A percentile compares a stretch with the other conserved stretches of the same genome.
Conservation (phyloP, 257 asterid species). For the Gentiana straminea region DNA sequence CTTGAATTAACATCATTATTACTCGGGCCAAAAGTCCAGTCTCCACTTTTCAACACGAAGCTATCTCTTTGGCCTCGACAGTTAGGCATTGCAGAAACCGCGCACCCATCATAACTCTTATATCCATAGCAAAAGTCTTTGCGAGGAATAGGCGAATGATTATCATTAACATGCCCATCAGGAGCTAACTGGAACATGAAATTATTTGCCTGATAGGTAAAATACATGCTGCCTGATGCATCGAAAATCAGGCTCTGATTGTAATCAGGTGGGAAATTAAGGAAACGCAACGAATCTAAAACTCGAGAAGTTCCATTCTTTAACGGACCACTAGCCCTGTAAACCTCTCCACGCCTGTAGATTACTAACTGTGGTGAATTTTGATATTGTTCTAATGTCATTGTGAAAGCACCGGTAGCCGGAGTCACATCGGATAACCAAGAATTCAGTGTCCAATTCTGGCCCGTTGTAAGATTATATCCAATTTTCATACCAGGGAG, state of each 20-base stretch:
- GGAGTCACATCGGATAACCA: slow-evolving; percentile 25
- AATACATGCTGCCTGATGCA: slow-evolving; percentile 4
- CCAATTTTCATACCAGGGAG: slow-evolving; percentile 52
- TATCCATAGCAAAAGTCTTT: slow-evolving; percentile 16
- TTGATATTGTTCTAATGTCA: slow-evolving; percentile 27
- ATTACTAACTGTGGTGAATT: slow-evolving; percentile 17
- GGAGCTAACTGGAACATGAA: slow-evolving; percentile 6
- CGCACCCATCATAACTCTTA: slow-evolving; percentile 14
- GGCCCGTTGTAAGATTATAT: slow-evolving; percentile 22
- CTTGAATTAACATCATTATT: slow-evolving; percentile 3
- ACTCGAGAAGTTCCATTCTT: neutral
- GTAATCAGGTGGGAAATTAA: neutral
- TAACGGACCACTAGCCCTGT: slow-evolving; percentile 18
- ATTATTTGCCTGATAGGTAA: slow-evolving; percentile 3
- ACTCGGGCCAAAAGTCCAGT: neutral
- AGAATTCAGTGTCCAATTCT: slow-evolving; percentile 36
- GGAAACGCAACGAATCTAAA: neutral
- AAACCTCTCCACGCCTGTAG: slow-evolving; percentile 16
- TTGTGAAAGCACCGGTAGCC: slow-evolving; percentile 33
- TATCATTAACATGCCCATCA: neutral
- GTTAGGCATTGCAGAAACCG: slow-evolving; percentile 7
- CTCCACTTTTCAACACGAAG: slow-evolving; percentile 8
- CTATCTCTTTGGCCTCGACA: slow-evolving; percentile 9
- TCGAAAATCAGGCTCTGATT: neutral
- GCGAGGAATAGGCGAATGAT: neutral